A percentile compares a stretch with the other conserved stretches of the same genome.
Evolutionary conservation across 2,329 filamentous ascomycete species (phyloP).

Genomic region (Epicoccum nigrum): DNA sequence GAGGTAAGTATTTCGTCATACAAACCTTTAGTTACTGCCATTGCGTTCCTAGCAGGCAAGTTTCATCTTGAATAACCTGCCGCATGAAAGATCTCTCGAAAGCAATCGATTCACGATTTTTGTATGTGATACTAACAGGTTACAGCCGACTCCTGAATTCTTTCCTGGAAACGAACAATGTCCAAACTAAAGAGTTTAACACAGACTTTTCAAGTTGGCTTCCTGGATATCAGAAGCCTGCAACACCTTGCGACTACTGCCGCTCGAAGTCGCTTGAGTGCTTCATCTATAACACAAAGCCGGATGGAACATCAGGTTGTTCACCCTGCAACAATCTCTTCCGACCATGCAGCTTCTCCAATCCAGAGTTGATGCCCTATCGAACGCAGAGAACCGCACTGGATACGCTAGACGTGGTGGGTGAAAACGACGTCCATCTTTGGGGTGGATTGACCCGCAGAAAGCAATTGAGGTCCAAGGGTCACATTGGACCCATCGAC

Average conservation of each 20-base stretch:
- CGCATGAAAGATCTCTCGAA: too few species aligned
- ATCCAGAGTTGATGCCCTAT: conserved; percentile 39
- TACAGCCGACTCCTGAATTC: conserved; percentile 4
- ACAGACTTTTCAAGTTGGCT: conserved; percentile 55
- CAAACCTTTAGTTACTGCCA: not conserved
- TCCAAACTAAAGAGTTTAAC: conserved; percentile 37
- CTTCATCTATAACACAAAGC: conserved; percentile 51
- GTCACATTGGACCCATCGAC: conserved; percentile 46
- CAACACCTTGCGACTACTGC: conserved; percentile 56
- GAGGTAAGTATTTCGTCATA: conserved; percentile 19
- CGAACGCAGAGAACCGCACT: conserved; percentile 47
- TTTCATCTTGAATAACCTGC: not conserved
- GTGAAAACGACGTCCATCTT: conserved; percentile 47
- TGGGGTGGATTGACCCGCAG: conserved; percentile 47
- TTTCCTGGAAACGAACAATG: conserved; percentile 7
- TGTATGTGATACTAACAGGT: conserved; percentile 4
- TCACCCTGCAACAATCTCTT: conserved; percentile 57
- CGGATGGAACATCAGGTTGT: conserved; percentile 49
- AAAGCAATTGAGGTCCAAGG: conserved; percentile 46
- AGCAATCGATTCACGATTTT: too few species aligned
- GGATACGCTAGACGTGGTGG: conserved; percentile 56
- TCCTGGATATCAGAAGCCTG: conserved; percentile 54
- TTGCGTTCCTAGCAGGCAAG: too few species aligned
- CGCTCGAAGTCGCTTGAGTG: conserved; percentile 54
- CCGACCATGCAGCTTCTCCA: conserved; percentile 55